A percentile compares a stretch with the other conserved stretches of the same genome.
Evolutionary conservation across 768 basidiomycete species (phyloP).

Genomic region (Mycena vitilis): DNA sequence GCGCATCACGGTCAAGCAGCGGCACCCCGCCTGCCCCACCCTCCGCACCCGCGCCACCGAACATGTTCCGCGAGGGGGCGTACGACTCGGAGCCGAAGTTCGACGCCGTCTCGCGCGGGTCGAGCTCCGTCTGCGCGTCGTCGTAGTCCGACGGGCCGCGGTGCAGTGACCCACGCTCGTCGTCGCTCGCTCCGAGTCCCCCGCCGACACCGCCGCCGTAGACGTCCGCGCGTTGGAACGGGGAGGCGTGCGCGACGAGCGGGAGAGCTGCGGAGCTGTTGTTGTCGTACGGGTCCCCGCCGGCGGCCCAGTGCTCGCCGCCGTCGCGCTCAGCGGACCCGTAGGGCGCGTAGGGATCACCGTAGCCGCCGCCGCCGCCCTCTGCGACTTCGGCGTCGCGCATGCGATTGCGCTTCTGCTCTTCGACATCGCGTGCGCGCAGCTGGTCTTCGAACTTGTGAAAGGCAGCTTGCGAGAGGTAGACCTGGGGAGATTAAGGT

Average conservation of each 20-base stretch:
- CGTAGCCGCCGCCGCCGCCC: slow-evolving; percentile 64
- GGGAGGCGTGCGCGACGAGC: slow-evolving; percentile 84
- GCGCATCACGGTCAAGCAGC: slow-evolving; percentile 81
- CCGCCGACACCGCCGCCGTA: slow-evolving; percentile 84
- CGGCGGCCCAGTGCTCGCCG: slow-evolving; percentile 22
- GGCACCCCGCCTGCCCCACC: slow-evolving; percentile 60
- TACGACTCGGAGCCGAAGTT: slow-evolving; percentile 94
- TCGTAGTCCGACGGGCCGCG: slow-evolving; percentile 78
- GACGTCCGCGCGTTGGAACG: slow-evolving; percentile 80
- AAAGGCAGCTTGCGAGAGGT: slow-evolving; percentile 88
- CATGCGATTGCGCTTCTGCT: slow-evolving; percentile 83
- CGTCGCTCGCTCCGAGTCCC: slow-evolving; percentile 69
- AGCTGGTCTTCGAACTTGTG: slow-evolving; percentile 89
- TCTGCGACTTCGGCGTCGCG: slow-evolving; percentile 77
- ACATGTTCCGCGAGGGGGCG: slow-evolving; percentile 96
- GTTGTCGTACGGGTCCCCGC: slow-evolving; percentile 41
- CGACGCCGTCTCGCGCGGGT: slow-evolving; percentile 78
- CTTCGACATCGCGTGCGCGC: slow-evolving; percentile 85
- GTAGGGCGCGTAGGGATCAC: slow-evolving; percentile 87
- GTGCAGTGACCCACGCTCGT: slow-evolving; percentile 77
- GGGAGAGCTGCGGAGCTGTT: slow-evolving; percentile 81
- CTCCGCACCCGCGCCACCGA: slow-evolving; percentile 79
- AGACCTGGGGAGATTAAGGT: slow-evolving; percentile 66
- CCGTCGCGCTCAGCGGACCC: slow-evolving; percentile 52
- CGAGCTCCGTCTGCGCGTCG: slow-evolving; percentile 66